These are phyloP conservation scores for Ligustrum vulgare DNA, from an alignment of 257 asterid species.

Conservation along the genomic window DNA sequence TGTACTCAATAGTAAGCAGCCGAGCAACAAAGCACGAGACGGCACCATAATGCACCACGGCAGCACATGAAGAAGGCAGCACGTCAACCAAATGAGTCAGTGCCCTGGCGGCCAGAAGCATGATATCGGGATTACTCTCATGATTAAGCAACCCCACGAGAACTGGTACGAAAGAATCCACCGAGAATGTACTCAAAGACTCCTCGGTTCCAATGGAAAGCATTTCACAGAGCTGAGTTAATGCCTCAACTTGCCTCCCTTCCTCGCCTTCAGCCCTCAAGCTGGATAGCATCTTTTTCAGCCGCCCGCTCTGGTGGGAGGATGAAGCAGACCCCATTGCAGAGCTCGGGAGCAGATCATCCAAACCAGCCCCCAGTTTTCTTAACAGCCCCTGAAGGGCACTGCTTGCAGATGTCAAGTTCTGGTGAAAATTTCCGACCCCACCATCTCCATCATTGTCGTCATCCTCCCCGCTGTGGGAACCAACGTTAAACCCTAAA, in stretches of 20 bases:
- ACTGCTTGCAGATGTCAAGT: slow-evolving; percentile 87
- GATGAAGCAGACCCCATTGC: slow-evolving; percentile 76
- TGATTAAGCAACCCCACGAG: slow-evolving; percentile 91
- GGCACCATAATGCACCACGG: slow-evolving; percentile 98
- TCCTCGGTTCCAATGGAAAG: slow-evolving; percentile 96
- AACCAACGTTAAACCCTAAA: slow-evolving; percentile 70
- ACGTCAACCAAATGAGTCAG: slow-evolving; percentile 97
- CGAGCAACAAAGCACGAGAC: slow-evolving; percentile 93
- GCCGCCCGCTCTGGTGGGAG: slow-evolving; percentile 81
- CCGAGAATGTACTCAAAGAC: slow-evolving; percentile 86
- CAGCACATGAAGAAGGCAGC: slow-evolving; percentile 91
- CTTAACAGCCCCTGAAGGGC: slow-evolving; percentile 91
- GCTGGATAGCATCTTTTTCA: slow-evolving; percentile 88
- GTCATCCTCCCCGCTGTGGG: slow-evolving; percentile 68
- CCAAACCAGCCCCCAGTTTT: slow-evolving; percentile 92
- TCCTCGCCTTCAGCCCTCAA: slow-evolving; percentile 98
- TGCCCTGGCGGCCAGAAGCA: slow-evolving; percentile 97
- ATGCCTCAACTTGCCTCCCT: slow-evolving; percentile 93
- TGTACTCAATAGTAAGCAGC: slow-evolving; percentile 87
- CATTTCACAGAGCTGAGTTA: slow-evolving; percentile 92
- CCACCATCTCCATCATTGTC: slow-evolving; percentile 85
- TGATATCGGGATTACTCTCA: slow-evolving; percentile 87
- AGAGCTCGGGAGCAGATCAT: slow-evolving; percentile 92
- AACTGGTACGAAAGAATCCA: slow-evolving; percentile 94
- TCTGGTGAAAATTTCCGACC: slow-evolving; percentile 79